Evolutionary conservation across 768 basidiomycete species (phyloP), one percentile per base, ranked within the genome.

Genomic region (Rhizopogon sp.): DNA sequence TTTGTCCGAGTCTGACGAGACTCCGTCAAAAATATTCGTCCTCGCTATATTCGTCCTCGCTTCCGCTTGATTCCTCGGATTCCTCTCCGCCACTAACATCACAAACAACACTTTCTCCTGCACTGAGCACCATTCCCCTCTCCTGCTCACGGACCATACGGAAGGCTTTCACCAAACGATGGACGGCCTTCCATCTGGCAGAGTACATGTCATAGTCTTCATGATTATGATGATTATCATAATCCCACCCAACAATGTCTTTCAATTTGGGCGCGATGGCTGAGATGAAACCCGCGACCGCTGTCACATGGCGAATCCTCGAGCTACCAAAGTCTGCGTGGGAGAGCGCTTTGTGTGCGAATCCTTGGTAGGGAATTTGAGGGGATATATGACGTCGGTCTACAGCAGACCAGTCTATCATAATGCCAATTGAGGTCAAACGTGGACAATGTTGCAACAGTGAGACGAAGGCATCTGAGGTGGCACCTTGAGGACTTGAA

Each of bases 261-360:
- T 64, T 59, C 1, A 70, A 1, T 1, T 68, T 70, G 3, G 67
- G 67, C 1, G 67, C 67, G 29, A 68, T 58, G 0, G 62, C 62
- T n/a, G 67, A 70, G n/a, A 68, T 9, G 22, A 66, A 68, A 2
- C 57, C 52, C 0, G 67, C 67, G 9, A 68, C 31, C 2, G 2
- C 1, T 45, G 9, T 14, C 41, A 45, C 43, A 31, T 33, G 3
- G 3, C 20, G 1, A 6, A 53, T 35, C 6, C 0, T n/a, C 9
- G 52, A 35, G 11, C 16, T 25, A 3, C 13, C 17, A 7, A 50
- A 53, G 20, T 17, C 4, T 7, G 6, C 11, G 0, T 0, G 6
- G 3, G 41, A 33, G 33, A 53, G 20, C 1, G 33, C 17, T 1
- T 22, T 8, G 52, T 53, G 52, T 14, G 29, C 17, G 28, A 53